A percentile compares a stretch with the other conserved stretches of the same genome.
Conservation (phyloP, 768 basidiomycete genomes). For the Floccularia luteovirens region DNA sequence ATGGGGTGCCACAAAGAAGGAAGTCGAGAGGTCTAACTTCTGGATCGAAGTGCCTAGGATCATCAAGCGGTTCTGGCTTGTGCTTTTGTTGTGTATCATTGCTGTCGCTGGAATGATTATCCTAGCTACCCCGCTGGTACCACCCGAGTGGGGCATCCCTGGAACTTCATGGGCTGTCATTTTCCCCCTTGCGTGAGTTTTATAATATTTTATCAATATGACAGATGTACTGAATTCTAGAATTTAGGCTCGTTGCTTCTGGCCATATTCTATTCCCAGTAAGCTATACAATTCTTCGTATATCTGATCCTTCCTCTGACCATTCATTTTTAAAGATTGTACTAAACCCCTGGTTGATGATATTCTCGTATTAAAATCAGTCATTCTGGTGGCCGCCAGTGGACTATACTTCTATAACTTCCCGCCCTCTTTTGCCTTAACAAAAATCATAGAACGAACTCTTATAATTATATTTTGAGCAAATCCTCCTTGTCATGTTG, state of each 20-base stretch:
- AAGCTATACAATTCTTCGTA: slow-evolving; percentile 16
- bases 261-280: slow-evolving; percentile 75
- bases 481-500: too few relatives aligned
- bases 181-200: slow-evolving; percentile 60
- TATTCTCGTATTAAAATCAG: slow-evolving; percentile 51
- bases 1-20: slow-evolving; percentile 78
- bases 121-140: slow-evolving; percentile 45
- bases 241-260: slow-evolving; percentile 47
- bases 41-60: slow-evolving; percentile 87
- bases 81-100: slow-evolving; percentile 46
- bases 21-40: slow-evolving; percentile 85
- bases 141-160: slow-evolving; percentile 57
- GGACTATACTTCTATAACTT: too few relatives aligned
- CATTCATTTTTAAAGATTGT: slow-evolving; percentile 44
- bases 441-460: too few relatives aligned
- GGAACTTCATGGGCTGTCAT: slow-evolving; percentile 66
- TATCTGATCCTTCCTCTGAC: slow-evolving; percentile 2
- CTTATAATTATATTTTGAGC: too few relatives aligned
- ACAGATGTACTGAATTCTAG: neutral
- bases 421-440: too few relatives aligned
- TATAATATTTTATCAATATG: neutral
- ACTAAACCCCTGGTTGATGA: slow-evolving; percentile 86
- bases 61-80: slow-evolving; percentile 68
- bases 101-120: slow-evolving; percentile 49
- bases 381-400: too few relatives aligned